Evolutionary conservation across 805 yeast genomes (phyloP), one percentile per base, ranked within the genome.

Genomic region (Saccharomyces mikatae): DNA sequence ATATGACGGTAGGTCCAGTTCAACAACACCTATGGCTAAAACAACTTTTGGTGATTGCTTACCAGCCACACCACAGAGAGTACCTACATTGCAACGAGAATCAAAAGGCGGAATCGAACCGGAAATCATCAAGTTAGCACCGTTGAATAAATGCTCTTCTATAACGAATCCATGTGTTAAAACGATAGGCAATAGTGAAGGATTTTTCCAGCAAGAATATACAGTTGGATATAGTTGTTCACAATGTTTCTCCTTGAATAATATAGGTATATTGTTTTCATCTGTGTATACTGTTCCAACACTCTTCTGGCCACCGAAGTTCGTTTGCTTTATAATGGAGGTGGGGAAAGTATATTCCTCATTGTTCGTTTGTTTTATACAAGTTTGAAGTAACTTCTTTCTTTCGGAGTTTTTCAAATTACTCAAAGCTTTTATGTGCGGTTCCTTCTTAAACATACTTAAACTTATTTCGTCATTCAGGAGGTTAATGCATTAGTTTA

Each of bases 381-480:
- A 68, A 30, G 76, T 78, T 48, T 76, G 72, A 17, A 78, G 61
- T 13, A 82, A 63, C 30, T 68, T 60, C 60, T 68, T 79, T 46
- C 94, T 74, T 59, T 89, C 97, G 0, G 96, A 86, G 13, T 88
- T 80, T 69, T 89, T 90, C 56, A 94, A 75, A 61, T 89, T 88
- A 22, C 96, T 80, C 51, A 82, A 74, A 3, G 95, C 83, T 71
- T 90, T 91, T 54, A 85, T 74, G 64, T 79, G 74, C 3, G 71
- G 71, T 24, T 68, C 71, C 52, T 70, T 70, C 56, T 64, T 67
- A 50, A 70, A 70, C 74, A 70, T 70, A 6, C n/a, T 50, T 2
- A 9, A 24, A 9, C 9, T 21, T 4, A 13, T 17, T n/a, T 13
- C 46, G 9, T n/a, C 6, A 36, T 36, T 9, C 44, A 36, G 13